Conservation (phyloP, 2,329 filamentous ascomycete genomes). For the Diaporthe sp. region DNA sequence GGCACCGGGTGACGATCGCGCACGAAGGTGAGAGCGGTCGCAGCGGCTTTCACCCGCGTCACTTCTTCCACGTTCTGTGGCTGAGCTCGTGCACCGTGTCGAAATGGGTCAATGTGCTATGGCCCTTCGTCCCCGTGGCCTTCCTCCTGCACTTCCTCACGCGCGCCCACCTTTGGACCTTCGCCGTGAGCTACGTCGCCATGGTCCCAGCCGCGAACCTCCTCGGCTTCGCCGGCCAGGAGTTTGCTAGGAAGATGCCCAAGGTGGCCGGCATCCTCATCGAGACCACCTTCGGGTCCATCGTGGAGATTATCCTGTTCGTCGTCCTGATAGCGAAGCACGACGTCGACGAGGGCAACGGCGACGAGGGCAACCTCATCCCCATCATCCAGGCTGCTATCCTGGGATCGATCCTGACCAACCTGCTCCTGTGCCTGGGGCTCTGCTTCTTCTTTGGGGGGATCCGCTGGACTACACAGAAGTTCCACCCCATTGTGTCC, state of each 20-base stretch:
- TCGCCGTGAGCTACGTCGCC: conserved; percentile 79
- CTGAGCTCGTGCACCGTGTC: conserved; percentile 74
- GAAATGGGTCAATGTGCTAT: conserved; percentile 76
- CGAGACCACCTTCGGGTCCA: conserved; percentile 76
- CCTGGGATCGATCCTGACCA: conserved; percentile 85
- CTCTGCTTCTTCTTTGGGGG: conserved; percentile 85
- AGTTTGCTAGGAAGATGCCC: conserved; percentile 80
- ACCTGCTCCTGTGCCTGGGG: conserved; percentile 83
- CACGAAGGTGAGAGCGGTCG: conserved; percentile 75
- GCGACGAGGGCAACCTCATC: conserved; percentile 26
- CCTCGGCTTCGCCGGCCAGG: conserved; percentile 80
- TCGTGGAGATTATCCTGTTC: conserved; percentile 87
- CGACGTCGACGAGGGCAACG: conserved; percentile 59
- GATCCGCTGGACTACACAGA: conserved; percentile 73
- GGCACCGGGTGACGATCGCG: conserved; percentile 44
- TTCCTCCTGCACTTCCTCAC: conserved; percentile 67
- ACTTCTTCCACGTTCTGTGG: conserved; percentile 73
- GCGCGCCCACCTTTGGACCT: conserved; percentile 70
- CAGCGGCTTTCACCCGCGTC: conserved; percentile 68
- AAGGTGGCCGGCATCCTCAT: conserved; percentile 76
- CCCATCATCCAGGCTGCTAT: conserved; percentile 84
- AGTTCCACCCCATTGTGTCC: conserved; percentile 80
- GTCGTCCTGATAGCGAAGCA: conserved; percentile 75
- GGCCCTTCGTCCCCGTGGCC: conserved; percentile 80
- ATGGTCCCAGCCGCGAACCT: conserved; percentile 84